A percentile compares a stretch with the other conserved stretches of the same genome.
Evolutionary conservation across 768 basidiomycete genomes (phyloP).

Genomic region (Lactarius pseudohatsudake): DNA sequence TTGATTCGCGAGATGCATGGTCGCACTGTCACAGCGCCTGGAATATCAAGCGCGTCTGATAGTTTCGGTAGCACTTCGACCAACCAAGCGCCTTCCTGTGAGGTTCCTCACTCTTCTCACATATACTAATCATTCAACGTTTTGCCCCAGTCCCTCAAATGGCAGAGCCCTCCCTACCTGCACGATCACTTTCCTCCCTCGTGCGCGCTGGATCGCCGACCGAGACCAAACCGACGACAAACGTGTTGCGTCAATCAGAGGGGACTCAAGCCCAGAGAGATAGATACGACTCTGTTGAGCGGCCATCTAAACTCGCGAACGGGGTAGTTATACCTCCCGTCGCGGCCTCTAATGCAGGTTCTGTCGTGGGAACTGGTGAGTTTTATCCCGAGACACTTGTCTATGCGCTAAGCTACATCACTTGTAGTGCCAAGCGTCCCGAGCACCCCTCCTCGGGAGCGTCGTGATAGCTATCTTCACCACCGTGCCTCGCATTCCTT

Average conservation of each 20-base stretch:
- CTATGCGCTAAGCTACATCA: no score
- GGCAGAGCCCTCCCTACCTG: conserved; percentile 14
- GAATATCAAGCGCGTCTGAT: conserved; percentile 22
- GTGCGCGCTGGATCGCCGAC: conserved; percentile 28
- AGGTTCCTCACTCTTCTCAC: not conserved
- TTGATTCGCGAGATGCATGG: conserved; percentile 18
- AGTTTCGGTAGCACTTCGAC: conserved; percentile 24
- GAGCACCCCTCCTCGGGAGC: no score
- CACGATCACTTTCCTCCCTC: conserved; percentile 21
- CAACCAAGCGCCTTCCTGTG: conserved; percentile 22
- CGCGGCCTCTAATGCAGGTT: conserved; percentile 10
- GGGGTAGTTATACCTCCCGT: not conserved
- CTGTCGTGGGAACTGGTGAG: conserved; percentile 15
- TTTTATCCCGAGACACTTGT: not conserved
- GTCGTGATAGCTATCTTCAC: no score
- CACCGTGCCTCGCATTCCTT: conserved; percentile 29
- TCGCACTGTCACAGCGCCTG: not conserved
- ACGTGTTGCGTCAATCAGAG: conserved; percentile 16
- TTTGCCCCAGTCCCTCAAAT: conserved; percentile 13
- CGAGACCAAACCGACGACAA: conserved; percentile 22
- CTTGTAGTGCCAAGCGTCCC: no score
- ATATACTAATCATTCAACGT: not conserved
- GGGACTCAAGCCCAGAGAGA: conserved; percentile 10
- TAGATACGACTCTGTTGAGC: conserved; percentile 22
- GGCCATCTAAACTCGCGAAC: not conserved